Conservation (phyloP, 345 rosid species). For the Bruguiera parviflora region DNA sequence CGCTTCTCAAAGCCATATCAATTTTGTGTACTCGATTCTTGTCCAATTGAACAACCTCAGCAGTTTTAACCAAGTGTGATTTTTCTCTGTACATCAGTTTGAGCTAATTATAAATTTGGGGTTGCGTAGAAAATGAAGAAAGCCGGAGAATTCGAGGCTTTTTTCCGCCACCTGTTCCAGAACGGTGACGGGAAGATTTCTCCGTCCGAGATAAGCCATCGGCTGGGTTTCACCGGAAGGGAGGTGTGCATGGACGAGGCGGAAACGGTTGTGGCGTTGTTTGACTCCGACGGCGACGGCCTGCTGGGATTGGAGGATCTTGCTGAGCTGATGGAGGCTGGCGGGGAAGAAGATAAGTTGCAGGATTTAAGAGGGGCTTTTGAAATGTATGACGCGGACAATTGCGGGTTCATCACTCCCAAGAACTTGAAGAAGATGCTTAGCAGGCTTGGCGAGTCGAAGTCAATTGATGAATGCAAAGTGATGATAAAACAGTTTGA, state of each 20-base stretch:
- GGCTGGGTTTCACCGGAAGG: slow-evolving; percentile 24
- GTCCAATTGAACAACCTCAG: too few species aligned
- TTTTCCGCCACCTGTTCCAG: slow-evolving; percentile 35
- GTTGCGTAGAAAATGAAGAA: background rate
- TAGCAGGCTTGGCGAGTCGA: slow-evolving; percentile 39
- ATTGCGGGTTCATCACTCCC: slow-evolving; percentile 41
- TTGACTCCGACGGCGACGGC: slow-evolving; percentile 51
- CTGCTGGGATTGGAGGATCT: slow-evolving; percentile 44
- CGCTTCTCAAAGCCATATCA: too few species aligned
- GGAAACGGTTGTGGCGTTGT: slow-evolving; percentile 21
- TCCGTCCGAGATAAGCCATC: slow-evolving; percentile 33
- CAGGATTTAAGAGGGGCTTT: slow-evolving; percentile 42
- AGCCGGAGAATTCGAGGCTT: slow-evolving; percentile 17
- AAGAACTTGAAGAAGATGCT: slow-evolving; percentile 39
- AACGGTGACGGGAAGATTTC: slow-evolving; percentile 51
- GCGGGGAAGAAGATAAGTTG: slow-evolving; percentile 46
- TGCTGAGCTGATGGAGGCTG: slow-evolving; percentile 39
- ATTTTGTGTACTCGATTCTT: too few species aligned
- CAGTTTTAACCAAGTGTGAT: too few species aligned
- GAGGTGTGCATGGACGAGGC: slow-evolving; percentile 33
- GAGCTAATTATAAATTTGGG: background rate
- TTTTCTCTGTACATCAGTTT: too few species aligned
- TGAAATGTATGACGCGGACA: slow-evolving; percentile 40
- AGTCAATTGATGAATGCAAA: slow-evolving; percentile 38
- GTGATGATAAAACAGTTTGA: slow-evolving; percentile 44